phyloP scores from a whole-genome alignment of 139 green algal species.

The Tetradesmus obliquus region DNA sequence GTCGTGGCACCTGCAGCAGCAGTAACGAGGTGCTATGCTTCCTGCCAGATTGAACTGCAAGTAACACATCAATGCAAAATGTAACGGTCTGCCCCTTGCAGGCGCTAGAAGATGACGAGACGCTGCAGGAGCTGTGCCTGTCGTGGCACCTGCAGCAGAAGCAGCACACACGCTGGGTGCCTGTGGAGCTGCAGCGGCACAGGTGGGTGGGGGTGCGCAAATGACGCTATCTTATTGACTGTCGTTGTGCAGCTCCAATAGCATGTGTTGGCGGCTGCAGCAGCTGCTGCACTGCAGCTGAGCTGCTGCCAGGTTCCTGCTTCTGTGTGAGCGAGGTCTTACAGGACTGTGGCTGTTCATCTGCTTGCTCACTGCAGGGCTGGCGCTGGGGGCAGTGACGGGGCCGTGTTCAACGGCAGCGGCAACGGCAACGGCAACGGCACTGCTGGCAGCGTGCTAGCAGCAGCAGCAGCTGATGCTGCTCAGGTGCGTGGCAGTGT shows the following conservation, averaged over 20 bases:
- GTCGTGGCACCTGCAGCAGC: conserved; percentile 47
- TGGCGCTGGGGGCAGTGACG: not conserved
- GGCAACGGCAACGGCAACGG: not conserved
- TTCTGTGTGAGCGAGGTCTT: too few relatives aligned
- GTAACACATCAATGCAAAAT: not conserved
- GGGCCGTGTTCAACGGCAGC: not conserved
- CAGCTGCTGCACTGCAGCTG: too few relatives aligned
- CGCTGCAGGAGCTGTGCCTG: conserved; percentile 54
- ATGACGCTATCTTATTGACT: too few relatives aligned
- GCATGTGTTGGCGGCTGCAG: too few relatives aligned
- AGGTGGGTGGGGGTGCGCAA: too few relatives aligned
- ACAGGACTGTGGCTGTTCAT: too few relatives aligned
- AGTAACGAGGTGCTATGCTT: not conserved
- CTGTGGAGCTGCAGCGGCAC: too few relatives aligned
- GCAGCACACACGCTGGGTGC: not conserved
- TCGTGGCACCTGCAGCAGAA: conserved; percentile 47
- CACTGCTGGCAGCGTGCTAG: not conserved
- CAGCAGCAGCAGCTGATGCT: too few relatives aligned
- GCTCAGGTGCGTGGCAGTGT: too few relatives aligned
- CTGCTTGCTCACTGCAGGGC: not conserved
- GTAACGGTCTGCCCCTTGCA: conserved; percentile 1
- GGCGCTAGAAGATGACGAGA: conserved; percentile 60
- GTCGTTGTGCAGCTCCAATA: too few relatives aligned
- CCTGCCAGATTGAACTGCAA: too few relatives aligned
- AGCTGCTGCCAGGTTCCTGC: too few relatives aligned